Conservation (phyloP, 2,329 filamentous ascomycete genomes). For the Neonectria hederae region DNA sequence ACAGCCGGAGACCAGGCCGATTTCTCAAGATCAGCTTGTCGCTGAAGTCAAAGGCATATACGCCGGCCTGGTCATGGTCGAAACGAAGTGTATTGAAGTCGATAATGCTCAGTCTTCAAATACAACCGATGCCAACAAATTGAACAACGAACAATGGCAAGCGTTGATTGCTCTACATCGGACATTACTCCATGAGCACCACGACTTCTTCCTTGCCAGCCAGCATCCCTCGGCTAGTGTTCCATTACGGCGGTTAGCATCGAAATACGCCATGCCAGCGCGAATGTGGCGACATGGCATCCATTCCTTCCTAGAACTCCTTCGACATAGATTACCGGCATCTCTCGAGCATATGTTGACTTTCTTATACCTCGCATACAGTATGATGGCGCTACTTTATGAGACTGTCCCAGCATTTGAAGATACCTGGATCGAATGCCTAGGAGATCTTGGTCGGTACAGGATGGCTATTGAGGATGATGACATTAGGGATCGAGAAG, state of each 20-base stretch:
- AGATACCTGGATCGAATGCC: slow-evolving; percentile 92
- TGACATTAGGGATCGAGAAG: slow-evolving; percentile 77
- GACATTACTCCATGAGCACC: slow-evolving; percentile 82
- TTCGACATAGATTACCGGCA: slow-evolving; percentile 77
- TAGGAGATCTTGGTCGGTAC: slow-evolving; percentile 87
- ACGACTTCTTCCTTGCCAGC: slow-evolving; percentile 86
- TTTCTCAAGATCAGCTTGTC: slow-evolving; percentile 80
- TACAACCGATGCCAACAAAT: slow-evolving; percentile 51
- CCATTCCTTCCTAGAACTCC: slow-evolving; percentile 81
- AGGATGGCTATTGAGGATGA: slow-evolving; percentile 91
- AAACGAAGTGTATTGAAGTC: slow-evolving; percentile 86
- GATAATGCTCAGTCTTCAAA: slow-evolving; percentile 69
- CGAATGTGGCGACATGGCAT: slow-evolving; percentile 96
- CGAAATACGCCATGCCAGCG: slow-evolving; percentile 90
- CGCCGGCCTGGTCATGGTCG: slow-evolving; percentile 83
- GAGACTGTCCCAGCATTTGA: slow-evolving; percentile 86
- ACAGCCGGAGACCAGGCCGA: slow-evolving; percentile 62
- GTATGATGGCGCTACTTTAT: slow-evolving; percentile 86
- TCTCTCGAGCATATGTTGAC: slow-evolving; percentile 89
- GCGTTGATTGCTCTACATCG: slow-evolving; percentile 83
- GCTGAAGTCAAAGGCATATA: slow-evolving; percentile 88
- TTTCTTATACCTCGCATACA: slow-evolving; percentile 90
- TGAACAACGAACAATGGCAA: slow-evolving; percentile 81
- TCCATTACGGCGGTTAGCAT: slow-evolving; percentile 73
- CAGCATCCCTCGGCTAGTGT: slow-evolving; percentile 83